A percentile compares a stretch with the other conserved stretches of the same genome.
These are phyloP conservation scores for Penicillium concentricum DNA, from an alignment of 2,329 filamentous ascomycete genomes.

Conservation along the genomic window DNA sequence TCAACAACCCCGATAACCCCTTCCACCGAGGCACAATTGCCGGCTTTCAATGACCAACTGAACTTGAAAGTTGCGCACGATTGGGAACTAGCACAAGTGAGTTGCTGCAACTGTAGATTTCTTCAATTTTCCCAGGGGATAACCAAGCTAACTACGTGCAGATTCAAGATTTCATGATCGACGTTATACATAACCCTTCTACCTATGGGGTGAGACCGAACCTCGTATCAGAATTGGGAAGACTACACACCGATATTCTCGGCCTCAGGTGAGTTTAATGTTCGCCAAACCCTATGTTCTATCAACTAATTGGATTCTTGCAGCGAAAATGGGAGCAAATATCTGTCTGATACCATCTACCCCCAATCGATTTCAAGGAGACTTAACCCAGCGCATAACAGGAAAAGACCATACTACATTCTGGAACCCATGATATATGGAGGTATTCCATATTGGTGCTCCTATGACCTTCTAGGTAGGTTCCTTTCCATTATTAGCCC, in stretches of 20 bases:
- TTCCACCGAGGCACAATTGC: background rate
- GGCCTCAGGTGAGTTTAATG: background rate
- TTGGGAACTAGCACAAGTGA: background rate
- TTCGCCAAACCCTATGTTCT: background rate
- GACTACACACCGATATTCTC: background rate
- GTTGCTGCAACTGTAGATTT: background rate
- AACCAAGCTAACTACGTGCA: background rate
- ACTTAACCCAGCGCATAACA: background rate
- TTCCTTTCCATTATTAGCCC: background rate
- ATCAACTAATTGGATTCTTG: background rate
- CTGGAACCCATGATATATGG: background rate
- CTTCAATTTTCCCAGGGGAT: too few species aligned
- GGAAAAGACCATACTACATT: background rate
- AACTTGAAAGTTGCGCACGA: background rate
- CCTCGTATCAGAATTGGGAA: background rate
- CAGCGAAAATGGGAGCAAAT: background rate
- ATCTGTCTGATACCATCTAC: background rate
- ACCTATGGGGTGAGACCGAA: background rate
- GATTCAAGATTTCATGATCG: background rate
- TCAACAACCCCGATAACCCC: background rate
- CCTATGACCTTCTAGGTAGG: background rate
- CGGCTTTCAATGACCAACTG: background rate
- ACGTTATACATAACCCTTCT: background rate
- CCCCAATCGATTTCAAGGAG: background rate
- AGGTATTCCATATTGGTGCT: background rate